Evolutionary conservation across 768 basidiomycete genomes (phyloP).

Genomic region (Pisolithus orientalis): DNA sequence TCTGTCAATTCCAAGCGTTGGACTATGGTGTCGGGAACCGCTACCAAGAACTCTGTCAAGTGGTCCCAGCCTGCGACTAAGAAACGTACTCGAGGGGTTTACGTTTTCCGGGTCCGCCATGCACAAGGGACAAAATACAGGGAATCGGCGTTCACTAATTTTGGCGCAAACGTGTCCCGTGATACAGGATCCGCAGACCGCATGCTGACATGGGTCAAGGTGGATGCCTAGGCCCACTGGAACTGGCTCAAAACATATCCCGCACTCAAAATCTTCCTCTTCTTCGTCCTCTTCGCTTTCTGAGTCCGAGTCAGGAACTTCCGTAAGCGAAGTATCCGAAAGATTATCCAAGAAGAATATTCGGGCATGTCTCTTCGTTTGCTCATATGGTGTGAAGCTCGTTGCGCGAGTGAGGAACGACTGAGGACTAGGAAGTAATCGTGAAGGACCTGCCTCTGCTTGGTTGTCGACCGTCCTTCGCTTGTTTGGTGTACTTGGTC

Average conservation of each 20-base stretch:
- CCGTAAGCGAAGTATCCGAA: constrained; percentile 1
- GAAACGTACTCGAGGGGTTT: constrained; percentile 28
- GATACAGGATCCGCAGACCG: constrained; percentile 50
- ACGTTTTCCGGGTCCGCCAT: constrained; percentile 25
- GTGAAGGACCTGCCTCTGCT: constrained; percentile 1
- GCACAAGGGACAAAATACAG: constrained; percentile 58
- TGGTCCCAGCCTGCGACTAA: too few species aligned
- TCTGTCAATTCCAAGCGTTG: constrained; percentile 37
- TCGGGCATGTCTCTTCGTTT: constrained; percentile 19
- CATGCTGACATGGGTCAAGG: constrained; percentile 40
- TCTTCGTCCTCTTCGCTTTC: constrained; percentile 1
- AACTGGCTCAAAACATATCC: constrained; percentile 48
- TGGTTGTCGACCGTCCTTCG: neutral
- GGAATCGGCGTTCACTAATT: constrained; percentile 46
- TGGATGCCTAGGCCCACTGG: constrained; percentile 35
- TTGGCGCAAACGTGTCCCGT: constrained; percentile 36
- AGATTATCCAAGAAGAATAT: constrained; percentile 18
- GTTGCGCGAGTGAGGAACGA: neutral
- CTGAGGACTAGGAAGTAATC: neutral
- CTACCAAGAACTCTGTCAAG: constrained; percentile 22
- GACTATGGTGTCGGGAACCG: constrained; percentile 31
- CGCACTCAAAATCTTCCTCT: constrained; percentile 38
- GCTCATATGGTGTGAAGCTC: constrained; percentile 12
- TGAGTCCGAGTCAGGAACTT: neutral
- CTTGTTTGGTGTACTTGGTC: neutral